These are phyloP conservation scores for Gossypium aridum DNA, from an alignment of 441 rosid genomes.

Conservation along the genomic window DNA sequence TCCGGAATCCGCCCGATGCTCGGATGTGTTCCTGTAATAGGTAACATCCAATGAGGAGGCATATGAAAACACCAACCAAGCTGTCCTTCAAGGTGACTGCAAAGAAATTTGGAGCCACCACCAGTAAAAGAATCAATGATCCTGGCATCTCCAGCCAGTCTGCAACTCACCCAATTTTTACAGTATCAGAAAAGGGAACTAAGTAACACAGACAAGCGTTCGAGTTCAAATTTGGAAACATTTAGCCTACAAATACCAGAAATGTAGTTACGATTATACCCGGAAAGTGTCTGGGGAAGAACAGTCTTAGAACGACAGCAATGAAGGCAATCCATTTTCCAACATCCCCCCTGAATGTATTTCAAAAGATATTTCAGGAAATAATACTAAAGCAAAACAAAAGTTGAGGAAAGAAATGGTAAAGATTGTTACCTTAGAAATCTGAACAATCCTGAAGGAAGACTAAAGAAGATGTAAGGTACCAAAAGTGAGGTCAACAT, in stretches of 20 bases:
- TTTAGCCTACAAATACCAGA: neutral
- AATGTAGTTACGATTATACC: conserved; percentile 27
- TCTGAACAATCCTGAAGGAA: conserved; percentile 52
- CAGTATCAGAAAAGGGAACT: neutral
- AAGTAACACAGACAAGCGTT: neutral
- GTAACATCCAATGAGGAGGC: conserved; percentile 71
- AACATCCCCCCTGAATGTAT: neutral
- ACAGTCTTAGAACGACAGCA: conserved; percentile 66
- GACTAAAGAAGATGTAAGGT: conserved; percentile 78
- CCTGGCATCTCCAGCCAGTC: conserved; percentile 87
- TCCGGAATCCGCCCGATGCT: conserved; percentile 83
- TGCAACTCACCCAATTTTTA: conserved; percentile 16
- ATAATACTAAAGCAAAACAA: neutral
- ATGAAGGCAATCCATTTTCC: conserved; percentile 78
- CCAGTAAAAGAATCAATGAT: conserved; percentile 67
- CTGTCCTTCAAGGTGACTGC: conserved; percentile 39
- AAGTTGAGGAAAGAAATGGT: neutral
- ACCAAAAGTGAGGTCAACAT: conserved; percentile 67
- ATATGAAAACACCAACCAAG: conserved; percentile 51
- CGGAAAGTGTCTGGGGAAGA: conserved; percentile 77
- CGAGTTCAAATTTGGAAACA: neutral
- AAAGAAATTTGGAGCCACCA: conserved; percentile 61
- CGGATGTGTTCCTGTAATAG: conserved; percentile 82
- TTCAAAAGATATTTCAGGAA: neutral
- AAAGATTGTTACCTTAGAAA: conserved; percentile 45